Percentiles rank a stretch among this genome's conserved stretches.
phyloP scores from a whole-genome alignment of 169 alveolate species.

The Cryptosporidium tyzzeri region DNA sequence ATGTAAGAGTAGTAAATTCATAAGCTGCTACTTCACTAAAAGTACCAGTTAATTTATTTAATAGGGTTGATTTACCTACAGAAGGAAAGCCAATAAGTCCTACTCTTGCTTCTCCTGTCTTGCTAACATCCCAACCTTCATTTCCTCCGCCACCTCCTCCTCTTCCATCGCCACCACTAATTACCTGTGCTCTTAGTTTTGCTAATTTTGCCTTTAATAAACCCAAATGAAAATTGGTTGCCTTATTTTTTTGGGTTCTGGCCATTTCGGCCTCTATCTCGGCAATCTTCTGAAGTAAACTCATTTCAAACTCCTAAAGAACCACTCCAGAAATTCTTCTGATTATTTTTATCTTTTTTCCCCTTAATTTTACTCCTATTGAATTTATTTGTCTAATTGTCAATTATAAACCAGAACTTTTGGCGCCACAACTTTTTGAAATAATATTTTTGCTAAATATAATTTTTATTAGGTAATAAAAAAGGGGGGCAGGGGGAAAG shows the following conservation, averaged over 20 bases:
- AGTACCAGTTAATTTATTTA: conserved; percentile 95
- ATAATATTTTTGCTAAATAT: too few relatives aligned
- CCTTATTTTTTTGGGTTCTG: conserved; percentile 98
- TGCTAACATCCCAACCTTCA: conserved; percentile 94
- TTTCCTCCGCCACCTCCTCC: conserved; percentile 84
- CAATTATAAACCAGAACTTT: conserved; percentile 1
- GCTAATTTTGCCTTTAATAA: conserved; percentile 97
- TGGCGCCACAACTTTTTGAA: conserved; percentile 3
- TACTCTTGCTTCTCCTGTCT: conserved; percentile 99
- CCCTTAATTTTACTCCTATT: conserved; percentile 1
- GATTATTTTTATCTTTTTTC: background rate
- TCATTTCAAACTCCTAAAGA: conserved; percentile 80
- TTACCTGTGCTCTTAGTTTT: conserved; percentile 93
- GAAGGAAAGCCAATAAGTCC: conserved; percentile 99
- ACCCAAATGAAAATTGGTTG: conserved; percentile 98
- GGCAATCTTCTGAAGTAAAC: conserved; percentile 92
- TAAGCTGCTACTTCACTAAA: conserved; percentile 98
- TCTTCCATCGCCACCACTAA: conserved; percentile 88
- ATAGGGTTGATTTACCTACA: conserved; percentile 97
- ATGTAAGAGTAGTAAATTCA: conserved; percentile 99
- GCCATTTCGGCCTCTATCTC: conserved; percentile 99
- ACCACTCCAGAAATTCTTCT: background rate
- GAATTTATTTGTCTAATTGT: conserved; percentile 6
- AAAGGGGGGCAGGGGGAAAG: too few relatives aligned
- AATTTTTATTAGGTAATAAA: too few relatives aligned